These are phyloP conservation scores for Jimgerdemannia flammicorona DNA, from an alignment of 192 early-diverging fungal species.

Conservation along the genomic window DNA sequence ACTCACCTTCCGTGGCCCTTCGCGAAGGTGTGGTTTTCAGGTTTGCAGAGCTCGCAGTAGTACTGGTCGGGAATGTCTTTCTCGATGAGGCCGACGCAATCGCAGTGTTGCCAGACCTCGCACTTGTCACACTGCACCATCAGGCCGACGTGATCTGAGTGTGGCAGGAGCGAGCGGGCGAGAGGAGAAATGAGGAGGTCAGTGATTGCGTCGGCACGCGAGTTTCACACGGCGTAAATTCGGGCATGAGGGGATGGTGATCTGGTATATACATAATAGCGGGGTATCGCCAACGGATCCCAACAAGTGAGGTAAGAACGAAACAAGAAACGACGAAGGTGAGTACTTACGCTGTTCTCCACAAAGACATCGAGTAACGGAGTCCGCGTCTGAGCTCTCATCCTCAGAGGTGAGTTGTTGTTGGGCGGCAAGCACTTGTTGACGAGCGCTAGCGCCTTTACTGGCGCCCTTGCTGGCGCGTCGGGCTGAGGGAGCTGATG, in stretches of 20 bases:
- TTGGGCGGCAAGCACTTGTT: constrained; percentile 4
- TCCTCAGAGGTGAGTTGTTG: constrained; percentile 26
- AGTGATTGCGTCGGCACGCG: not conserved
- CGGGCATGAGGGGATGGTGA: not conserved
- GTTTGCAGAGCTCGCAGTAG: constrained; percentile 88
- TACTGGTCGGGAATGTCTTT: constrained; percentile 84
- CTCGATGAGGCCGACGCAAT: constrained; percentile 81
- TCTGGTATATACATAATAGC: not conserved
- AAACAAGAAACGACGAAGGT: constrained; percentile 5
- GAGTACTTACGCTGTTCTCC: constrained; percentile 43
- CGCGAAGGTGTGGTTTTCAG: constrained; percentile 72
- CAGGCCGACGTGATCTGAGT: constrained; percentile 54
- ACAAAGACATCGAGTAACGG: constrained; percentile 49
- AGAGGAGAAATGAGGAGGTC: constrained; percentile 4
- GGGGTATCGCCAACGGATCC: not conserved
- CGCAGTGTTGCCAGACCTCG: constrained; percentile 91
- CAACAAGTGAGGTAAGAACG: not conserved
- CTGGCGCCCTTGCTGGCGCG: constrained; percentile 9
- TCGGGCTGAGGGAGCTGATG: not conserved
- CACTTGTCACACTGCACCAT: constrained; percentile 96
- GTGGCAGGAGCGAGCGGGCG: not conserved
- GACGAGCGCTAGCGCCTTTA: constrained; percentile 2
- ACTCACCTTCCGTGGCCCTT: constrained; percentile 38
- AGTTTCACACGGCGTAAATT: not conserved
- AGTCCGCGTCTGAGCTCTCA: constrained; percentile 43